A percentile compares a stretch with the other conserved stretches of the same genome.
These are phyloP conservation scores for Skeletonema potamos DNA, from an alignment of 108 stramenopile genomes.

Conservation along the genomic window DNA sequence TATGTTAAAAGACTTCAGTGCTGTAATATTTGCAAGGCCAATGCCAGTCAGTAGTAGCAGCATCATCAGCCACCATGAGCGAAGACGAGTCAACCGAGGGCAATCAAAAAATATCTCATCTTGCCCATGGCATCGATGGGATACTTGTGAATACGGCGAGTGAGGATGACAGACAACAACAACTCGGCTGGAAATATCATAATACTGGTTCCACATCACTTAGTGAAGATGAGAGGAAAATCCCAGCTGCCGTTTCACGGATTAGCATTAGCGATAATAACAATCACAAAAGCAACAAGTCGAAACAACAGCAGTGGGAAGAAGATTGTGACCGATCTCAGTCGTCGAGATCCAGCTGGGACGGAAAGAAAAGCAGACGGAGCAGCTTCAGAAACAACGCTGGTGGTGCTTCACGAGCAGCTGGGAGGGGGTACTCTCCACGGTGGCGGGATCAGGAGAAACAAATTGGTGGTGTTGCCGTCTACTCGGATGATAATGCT, in stretches of 20 bases:
- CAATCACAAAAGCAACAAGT: not conserved
- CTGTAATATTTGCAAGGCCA: too few species aligned
- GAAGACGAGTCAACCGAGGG: not conserved
- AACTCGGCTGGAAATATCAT: not conserved
- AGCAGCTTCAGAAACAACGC: not conserved
- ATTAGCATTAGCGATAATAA: not conserved
- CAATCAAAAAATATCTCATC: not conserved
- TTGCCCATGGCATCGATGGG: not conserved
- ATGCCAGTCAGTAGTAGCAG: too few species aligned
- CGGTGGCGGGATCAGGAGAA: not conserved
- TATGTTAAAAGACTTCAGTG: too few species aligned
- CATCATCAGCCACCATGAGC: too few species aligned
- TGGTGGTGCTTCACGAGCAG: not conserved
- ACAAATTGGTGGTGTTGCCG: not conserved
- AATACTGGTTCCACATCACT: not conserved
- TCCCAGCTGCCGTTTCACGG: not conserved
- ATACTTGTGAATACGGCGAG: not conserved
- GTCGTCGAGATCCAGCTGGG: not conserved
- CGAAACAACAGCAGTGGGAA: not conserved
- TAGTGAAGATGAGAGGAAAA: not conserved
- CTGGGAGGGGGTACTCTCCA: not conserved
- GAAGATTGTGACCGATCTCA: not conserved
- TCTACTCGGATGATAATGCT: not conserved
- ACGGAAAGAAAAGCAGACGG: not conserved
- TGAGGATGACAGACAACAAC: not conserved